A percentile compares a stretch with the other conserved stretches of the same genome.
phyloP scores from a whole-genome alignment of 176 grass and related monocot genomes.

The Themeda triandra region DNA sequence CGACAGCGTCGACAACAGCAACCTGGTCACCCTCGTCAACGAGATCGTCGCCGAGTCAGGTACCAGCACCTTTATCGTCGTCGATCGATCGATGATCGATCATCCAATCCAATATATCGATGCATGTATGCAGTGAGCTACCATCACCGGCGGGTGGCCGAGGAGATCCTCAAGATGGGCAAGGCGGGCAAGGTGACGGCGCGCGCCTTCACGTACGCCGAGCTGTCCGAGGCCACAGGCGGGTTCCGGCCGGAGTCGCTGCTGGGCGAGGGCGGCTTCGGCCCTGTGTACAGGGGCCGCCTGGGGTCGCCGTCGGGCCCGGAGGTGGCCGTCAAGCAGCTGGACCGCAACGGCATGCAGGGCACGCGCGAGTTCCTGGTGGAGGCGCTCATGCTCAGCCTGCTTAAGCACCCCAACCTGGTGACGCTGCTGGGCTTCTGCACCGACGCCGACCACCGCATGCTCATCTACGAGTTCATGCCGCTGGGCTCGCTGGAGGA shows the following conservation, averaged over 20 bases:
- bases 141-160: conserved; percentile 32
- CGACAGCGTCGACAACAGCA: neutral
- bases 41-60: conserved; percentile 41
- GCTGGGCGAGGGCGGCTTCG: conserved; percentile 47
- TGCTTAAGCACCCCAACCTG: conserved; percentile 45
- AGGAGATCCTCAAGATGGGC: conserved; percentile 52
- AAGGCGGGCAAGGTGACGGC: conserved; percentile 39
- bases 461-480: conserved; percentile 57
- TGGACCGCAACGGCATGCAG: conserved; percentile 47
- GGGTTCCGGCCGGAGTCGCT: conserved; percentile 36
- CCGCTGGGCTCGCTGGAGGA: conserved; percentile 39
- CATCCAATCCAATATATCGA: too few species aligned
- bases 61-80: neutral
- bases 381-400: conserved; percentile 43
- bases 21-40: conserved; percentile 39
- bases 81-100: too few species aligned
- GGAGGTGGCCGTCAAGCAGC: conserved; percentile 46
- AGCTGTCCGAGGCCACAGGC: conserved; percentile 39
- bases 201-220: conserved; percentile 37
- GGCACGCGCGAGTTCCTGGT: conserved; percentile 51
- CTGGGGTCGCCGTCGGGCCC: neutral
- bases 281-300: conserved; percentile 31
- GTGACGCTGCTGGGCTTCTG: conserved; percentile 47
- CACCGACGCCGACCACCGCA: conserved; percentile 43
- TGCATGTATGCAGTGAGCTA: conserved; percentile 28